Base-by-base conservation (phyloP, 1,139 yeast genomes). In the Magnusiomyces starmeri region DNA sequence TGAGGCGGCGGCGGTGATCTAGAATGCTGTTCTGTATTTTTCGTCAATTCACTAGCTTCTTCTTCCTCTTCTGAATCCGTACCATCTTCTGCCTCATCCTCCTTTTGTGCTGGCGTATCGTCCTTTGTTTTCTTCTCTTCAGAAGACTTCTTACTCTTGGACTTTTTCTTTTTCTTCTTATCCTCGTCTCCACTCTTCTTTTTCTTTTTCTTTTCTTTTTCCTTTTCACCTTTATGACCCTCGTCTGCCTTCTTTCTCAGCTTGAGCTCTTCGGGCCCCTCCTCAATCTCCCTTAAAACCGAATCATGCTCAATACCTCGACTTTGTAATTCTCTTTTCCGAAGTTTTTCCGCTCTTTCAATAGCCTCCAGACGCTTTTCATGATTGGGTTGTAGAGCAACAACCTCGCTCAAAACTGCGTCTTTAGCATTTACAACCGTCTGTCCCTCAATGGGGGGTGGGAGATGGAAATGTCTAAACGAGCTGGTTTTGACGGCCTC, bases 351-450 rank as follows among this genome's bases (percentile, higher is more conserved):
- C 0, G 97, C 96, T 53, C 81, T 82, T 60, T 82, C 85, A 43
- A 92, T 86, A 0, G 98, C 98, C 60, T 85, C 95, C 1, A 88
- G 73, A 49, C 98, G 75, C 47, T 81, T 74, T 49, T 86, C 90
- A 63, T 89, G 97, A 62, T 92, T 82, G 1, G 97, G 97, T 50
- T 74, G 77, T 51, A 92, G 68, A 0, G 89, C 83, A 24, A 76
- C 79, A 1, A 92, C 96, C 61, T 90, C 96, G 21, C 76, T 74
- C 60, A 92, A 69, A 26, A 94, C 80, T 2, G 94, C 94, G 62
- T 85, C 92, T 60, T 89, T 81, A 32, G 87, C 76, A 57, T 79
- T 79, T 12, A 61, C 62, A 18, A 63, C 60, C 2, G 64, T 67
- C 29, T 45, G 48, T 14, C 48, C 48, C 41, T 60, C 66, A 21